A percentile compares a stretch with the other conserved stretches of the same genome.
Evolutionary conservation across 169 alveolate genomes (phyloP).

Genomic region (Cryptosporidium muris): DNA sequence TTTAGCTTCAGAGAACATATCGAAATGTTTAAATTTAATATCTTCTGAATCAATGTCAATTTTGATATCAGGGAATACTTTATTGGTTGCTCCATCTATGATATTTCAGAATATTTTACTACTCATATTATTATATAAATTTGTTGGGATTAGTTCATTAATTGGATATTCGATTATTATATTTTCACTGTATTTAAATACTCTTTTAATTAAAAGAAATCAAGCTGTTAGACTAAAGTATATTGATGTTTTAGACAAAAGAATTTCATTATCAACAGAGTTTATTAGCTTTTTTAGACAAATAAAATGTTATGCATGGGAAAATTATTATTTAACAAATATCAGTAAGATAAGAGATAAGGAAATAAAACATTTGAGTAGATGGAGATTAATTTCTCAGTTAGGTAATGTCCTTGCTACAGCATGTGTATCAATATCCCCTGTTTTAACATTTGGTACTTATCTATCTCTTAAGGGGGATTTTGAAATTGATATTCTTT

Average conservation of each 20-base stretch:
- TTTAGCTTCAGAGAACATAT: constrained; percentile 9
- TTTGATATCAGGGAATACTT: constrained; percentile 36
- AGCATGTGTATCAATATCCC: constrained; percentile 51
- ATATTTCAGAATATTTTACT: constrained; percentile 50
- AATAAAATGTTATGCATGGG: constrained; percentile 71
- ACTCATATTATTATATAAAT: constrained; percentile 36
- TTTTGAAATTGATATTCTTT: constrained; percentile 45
- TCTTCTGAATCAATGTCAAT: constrained; percentile 55
- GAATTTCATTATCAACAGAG: constrained; percentile 56
- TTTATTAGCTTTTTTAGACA: constrained; percentile 49
- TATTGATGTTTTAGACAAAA: constrained; percentile 21
- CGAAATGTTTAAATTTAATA: constrained; percentile 39
- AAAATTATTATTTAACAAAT: constrained; percentile 32
- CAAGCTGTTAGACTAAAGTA: constrained; percentile 43
- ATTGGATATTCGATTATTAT: constrained; percentile 53
- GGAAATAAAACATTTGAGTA: constrained; percentile 21
- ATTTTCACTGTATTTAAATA: constrained; percentile 32
- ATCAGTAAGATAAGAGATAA: constrained; percentile 26
- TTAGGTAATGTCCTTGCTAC: constrained; percentile 50
- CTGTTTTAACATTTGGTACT: constrained; percentile 63
- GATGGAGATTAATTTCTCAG: constrained; percentile 62
- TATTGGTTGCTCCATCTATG: constrained; percentile 61
- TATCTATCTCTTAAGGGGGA: constrained; percentile 5
- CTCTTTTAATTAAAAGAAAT: constrained; percentile 9
- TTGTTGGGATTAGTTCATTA: constrained; percentile 61